These are phyloP conservation scores for Penicillium sp. DNA, from an alignment of 2,329 filamentous ascomycete species.

Conservation along the genomic window DNA sequence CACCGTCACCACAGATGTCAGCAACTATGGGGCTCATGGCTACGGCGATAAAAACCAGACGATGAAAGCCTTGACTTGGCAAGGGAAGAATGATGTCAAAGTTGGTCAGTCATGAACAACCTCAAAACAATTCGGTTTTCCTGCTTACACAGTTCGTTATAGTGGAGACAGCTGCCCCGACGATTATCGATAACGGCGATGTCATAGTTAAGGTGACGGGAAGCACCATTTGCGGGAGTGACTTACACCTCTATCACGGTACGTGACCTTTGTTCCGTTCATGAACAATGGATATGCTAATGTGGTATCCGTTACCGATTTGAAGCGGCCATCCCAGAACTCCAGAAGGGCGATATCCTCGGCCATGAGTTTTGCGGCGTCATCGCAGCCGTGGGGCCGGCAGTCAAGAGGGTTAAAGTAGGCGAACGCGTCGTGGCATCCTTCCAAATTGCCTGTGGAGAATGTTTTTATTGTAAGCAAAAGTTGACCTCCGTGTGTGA, in stretches of 20 bases:
- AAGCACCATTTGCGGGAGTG: conserved; percentile 58
- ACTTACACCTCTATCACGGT: conserved; percentile 51
- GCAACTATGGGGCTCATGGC: conserved; percentile 57
- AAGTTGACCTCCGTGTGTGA: conserved; percentile 76
- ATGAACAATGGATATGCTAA: background rate
- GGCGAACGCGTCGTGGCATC: conserved; percentile 73
- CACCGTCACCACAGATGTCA: conserved; percentile 64
- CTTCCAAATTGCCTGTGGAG: conserved; percentile 70
- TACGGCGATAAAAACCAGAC: conserved; percentile 37
- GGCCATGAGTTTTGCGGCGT: conserved; percentile 56
- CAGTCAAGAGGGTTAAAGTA: conserved; percentile 50
- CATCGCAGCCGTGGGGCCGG: conserved; percentile 53
- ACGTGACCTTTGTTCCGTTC: background rate
- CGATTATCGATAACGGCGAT: conserved; percentile 66
- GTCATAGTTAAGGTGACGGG: conserved; percentile 76
- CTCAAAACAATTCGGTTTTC: background rate
- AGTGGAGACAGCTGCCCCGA: conserved; percentile 65
- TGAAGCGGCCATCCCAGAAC: conserved; percentile 50
- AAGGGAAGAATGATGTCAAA: conserved; percentile 73
- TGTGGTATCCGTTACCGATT: background rate
- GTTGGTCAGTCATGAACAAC: conserved; percentile 45
- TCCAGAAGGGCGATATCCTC: conserved; percentile 62
- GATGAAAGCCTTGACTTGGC: conserved; percentile 71
- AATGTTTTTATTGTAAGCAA: conserved; percentile 72
- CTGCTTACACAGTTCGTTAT: background rate